These are phyloP conservation scores for Pichia inconspicua DNA, from an alignment of 1,139 yeast species.

Conservation along the genomic window DNA sequence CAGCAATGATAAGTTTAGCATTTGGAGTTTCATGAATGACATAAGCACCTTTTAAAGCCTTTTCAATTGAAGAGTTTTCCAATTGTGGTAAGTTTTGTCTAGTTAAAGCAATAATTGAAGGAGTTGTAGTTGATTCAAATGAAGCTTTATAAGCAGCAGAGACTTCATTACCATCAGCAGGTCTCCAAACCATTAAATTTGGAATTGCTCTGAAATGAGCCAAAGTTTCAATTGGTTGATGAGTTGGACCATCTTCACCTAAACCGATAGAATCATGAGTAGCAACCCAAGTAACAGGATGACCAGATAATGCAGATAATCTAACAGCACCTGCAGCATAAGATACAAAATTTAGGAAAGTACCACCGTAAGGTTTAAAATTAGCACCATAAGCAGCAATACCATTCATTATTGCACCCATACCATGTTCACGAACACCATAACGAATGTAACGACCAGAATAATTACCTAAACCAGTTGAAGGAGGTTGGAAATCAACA, in stretches of 20 bases:
- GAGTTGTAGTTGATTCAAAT: constrained; percentile 63
- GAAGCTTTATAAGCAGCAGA: constrained; percentile 93
- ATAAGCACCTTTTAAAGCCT: constrained; percentile 95
- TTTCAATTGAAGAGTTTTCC: constrained; percentile 86
- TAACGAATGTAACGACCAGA: constrained; percentile 92
- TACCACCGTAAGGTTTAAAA: constrained; percentile 92
- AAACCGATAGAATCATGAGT: constrained; percentile 98
- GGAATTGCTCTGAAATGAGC: constrained; percentile 98
- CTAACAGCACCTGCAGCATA: constrained; percentile 98
- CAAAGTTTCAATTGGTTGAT: constrained; percentile 98
- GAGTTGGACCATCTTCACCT: constrained; percentile 99
- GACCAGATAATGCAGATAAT: constrained; percentile 88
- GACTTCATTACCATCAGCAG: constrained; percentile 99
- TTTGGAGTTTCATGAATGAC: constrained; percentile 34
- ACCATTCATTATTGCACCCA: constrained; percentile 99
- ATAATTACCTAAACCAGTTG: constrained; percentile 76
- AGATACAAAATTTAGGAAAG: constrained; percentile 96
- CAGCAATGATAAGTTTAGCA: constrained; percentile 73
- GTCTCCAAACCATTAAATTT: constrained; percentile 96
- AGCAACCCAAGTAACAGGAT: constrained; percentile 94
- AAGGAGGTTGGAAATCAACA: constrained; percentile 89
- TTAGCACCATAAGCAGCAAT: constrained; percentile 92
- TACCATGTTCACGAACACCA: constrained; percentile 99
- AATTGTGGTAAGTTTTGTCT: constrained; percentile 98
- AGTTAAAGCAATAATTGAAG: constrained; percentile 84